phyloP scores from a whole-genome alignment of 2,329 filamentous ascomycete species.

The Colletotrichum liriopes region DNA sequence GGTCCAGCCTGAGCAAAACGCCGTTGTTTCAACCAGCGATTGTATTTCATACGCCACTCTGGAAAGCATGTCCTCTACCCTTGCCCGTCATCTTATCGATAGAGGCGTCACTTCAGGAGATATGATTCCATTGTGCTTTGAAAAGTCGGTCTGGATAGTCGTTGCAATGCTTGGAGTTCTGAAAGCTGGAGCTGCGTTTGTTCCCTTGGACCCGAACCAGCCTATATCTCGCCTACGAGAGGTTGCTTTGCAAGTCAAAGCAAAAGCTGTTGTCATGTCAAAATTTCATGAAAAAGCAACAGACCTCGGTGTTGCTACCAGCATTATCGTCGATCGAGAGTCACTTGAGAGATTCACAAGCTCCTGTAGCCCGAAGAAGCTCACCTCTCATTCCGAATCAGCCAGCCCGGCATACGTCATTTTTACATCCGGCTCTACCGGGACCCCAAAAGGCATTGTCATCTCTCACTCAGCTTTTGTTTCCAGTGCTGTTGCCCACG shows the following conservation, averaged over 20 bases:
- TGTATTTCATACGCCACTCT: conserved; percentile 8
- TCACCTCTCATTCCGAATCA: not conserved
- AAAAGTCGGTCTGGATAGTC: conserved; percentile 37
- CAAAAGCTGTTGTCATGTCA: conserved; percentile 4
- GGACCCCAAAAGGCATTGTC: conserved; percentile 64
- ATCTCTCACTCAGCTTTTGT: conserved; percentile 45
- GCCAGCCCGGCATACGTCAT: conserved; percentile 53
- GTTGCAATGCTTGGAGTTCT: conserved; percentile 32
- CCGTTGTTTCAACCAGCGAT: conserved; percentile 1
- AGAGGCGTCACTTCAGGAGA: not conserved
- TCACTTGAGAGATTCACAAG: conserved; percentile 53
- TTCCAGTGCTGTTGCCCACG: conserved; percentile 44
- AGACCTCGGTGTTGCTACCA: not conserved
- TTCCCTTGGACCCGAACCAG: conserved; percentile 31
- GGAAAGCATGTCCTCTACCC: conserved; percentile 10
- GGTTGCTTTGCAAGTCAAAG: conserved; percentile 6
- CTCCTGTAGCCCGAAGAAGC: not conserved
- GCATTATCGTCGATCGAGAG: conserved; percentile 41
- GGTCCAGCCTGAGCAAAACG: not conserved
- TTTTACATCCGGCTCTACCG: conserved; percentile 61
- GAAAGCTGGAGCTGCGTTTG: conserved; percentile 30
- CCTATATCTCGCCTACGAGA: conserved; percentile 26
- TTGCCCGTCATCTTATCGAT: not conserved
- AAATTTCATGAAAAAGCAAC: conserved; percentile 26
- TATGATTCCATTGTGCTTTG: conserved; percentile 25